Evolutionary conservation across 331 rosid species (phyloP).

Genomic region (Pyrus hybrid): DNA sequence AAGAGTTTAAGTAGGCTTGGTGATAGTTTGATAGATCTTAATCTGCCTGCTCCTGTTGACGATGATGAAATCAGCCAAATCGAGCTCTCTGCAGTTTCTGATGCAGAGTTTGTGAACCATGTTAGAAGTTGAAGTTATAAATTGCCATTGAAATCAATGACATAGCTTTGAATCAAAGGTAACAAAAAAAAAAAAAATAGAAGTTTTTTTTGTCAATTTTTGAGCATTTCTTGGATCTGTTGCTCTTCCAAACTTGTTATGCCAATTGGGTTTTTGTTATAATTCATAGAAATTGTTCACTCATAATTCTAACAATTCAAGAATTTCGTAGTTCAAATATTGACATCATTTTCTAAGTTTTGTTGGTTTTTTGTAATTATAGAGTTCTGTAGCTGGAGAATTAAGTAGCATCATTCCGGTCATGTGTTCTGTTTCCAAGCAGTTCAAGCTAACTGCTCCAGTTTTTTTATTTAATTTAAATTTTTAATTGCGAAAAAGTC

Average conservation of each 20-base stretch:
- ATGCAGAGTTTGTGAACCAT: conserved; percentile 65
- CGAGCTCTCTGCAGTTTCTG: conserved; percentile 73
- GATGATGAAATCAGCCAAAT: conserved; percentile 71
- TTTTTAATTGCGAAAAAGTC: conserved; percentile 25
- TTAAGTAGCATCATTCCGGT: conserved; percentile 35
- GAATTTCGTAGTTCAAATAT: neutral
- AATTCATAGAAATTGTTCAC: conserved; percentile 8
- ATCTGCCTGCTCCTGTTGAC: conserved; percentile 77
- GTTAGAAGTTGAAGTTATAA: conserved; percentile 14
- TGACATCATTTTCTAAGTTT: neutral
- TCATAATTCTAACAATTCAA: conserved; percentile 32
- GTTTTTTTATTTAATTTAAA: neutral
- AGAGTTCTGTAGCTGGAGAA: neutral
- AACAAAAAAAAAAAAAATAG: neutral
- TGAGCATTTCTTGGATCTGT: conserved; percentile 19
- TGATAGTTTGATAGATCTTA: conserved; percentile 69
- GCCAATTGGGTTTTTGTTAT: conserved; percentile 14
- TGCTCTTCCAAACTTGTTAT: conserved; percentile 11
- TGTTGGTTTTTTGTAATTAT: conserved; percentile 7
- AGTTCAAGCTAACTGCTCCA: conserved; percentile 30
- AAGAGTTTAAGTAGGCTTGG: conserved; percentile 18
- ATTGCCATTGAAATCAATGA: neutral
- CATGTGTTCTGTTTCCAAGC: conserved; percentile 44
- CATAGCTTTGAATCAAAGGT: conserved; percentile 32
- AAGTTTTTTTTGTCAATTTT: conserved; percentile 2